Base-by-base conservation (phyloP, 176 grass and related monocot species). In the Areca catechu region DNA sequence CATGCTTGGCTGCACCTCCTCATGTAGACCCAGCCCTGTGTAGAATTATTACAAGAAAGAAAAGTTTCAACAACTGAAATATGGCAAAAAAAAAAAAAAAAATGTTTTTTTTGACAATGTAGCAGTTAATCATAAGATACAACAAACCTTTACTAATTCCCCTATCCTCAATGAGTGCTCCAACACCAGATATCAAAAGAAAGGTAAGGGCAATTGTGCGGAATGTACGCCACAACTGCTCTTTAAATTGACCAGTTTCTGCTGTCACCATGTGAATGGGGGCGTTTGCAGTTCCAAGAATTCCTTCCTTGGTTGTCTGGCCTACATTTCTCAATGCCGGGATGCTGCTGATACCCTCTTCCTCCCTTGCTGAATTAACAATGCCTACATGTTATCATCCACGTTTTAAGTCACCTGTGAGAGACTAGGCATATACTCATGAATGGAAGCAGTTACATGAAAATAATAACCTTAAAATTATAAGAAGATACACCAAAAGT, bases 181-280 rank as follows among this genome's bases (percentile, higher is more conserved):
- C 86, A 16, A 97, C 85, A 61, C 92, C 86, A 0, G 92, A 97
- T 28, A 97, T 90, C 50, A 97, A 37, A 71, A 97, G 80, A 78
- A 97, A 97, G 24, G 83, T 78, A 74, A 97, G 77, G 5, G 83
- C 86, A 77, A 97, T 76, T 57, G 68, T 80, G n/a, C 86, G 92
- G 68, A 91, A 85, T 49, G 92, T 97, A 62, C 84, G 88, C 92
- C 92, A 97, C 30, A 97, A 71, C 24, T 91, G 86, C 69, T 85
- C 92, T 68, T 97, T 97, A 63, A 97, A 91, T 19, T 91, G 83
- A 23, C 92, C 83, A 20, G 83, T 82, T 71, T 87, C 78, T 24
- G 86, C 76, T 4, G 80, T 84, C 61, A 91, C 86, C 86, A 91
- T 91, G 78, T 97, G 80, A 73, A 91, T 91, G 1, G 92, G 92